Base-by-base conservation (phyloP, 2,329 filamentous ascomycete species). In the Phialophora expanda region DNA sequence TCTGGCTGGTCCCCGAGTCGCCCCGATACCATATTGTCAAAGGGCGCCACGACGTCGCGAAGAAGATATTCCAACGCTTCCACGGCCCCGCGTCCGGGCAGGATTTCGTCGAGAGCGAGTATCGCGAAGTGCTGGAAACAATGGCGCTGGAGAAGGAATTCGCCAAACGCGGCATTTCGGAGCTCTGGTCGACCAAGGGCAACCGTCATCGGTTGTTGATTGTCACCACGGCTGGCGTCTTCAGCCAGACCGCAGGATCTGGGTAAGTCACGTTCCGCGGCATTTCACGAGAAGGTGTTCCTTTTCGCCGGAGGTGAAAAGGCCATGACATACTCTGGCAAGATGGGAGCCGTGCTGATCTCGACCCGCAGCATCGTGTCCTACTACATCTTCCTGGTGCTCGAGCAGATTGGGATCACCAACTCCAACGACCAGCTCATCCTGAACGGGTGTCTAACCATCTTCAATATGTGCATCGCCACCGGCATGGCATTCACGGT, bases 1-100 rank as follows among this genome's bases (percentile, higher is more conserved):
- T 89, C 32, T 86, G 85, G 81, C 85, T 88, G 75, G 86, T 90
- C 73, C 89, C 88, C 0, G 88, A 90, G 68, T 87, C 85, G 0
- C 88, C 88, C 0, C 81, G 89, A 0, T 90, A 86, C 84, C 82
- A 89, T 44, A 72, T 76, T 56, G 73, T 69, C 46, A 75, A 73
- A 53, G 73, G 73, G 24, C 67, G 71, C 20, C 57, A 69, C 14
- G 70, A 74, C 17, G 58, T 73, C 38, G 75, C 73, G 2, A 67
- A 71, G 20, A 68, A 75, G 28, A 69, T 75, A 51, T 59, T 76
- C 41, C 76, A 75, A 32, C 73, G 77, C 22, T 75, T 75, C n/a
- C 78, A 81, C 67, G 78, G 77, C 28, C 75, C 78, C 22, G 78
- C 78, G 20, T 58, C 55, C n/a, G 54, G 55, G 6, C 53, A 57